Conservation (phyloP, 305 asterid genomes). For the Solanum hybrid region DNA sequence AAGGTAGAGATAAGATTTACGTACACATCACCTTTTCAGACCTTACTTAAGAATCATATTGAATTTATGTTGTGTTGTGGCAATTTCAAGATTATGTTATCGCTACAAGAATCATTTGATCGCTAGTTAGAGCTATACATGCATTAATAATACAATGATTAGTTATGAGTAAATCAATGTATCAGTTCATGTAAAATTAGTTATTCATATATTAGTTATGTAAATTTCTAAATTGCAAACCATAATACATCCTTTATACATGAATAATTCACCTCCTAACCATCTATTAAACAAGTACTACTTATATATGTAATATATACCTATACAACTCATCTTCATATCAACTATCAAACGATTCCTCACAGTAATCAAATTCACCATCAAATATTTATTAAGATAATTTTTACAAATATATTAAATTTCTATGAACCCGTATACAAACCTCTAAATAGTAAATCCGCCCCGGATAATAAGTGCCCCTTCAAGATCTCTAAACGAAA, state of each 20-base stretch:
- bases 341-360: accelerated
- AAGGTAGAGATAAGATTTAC: too few species aligned
- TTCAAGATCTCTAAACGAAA: not conserved
- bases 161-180: not conserved
- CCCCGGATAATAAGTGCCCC: not conserved
- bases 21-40: not conserved
- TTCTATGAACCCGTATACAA: not conserved
- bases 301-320: not conserved
- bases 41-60: too few species aligned
- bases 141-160: not conserved
- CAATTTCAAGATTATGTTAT: not conserved
- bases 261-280: not conserved
- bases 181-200: not conserved
- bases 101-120: not conserved
- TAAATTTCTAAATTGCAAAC: not conserved
- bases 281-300: not conserved
- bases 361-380: not conserved
- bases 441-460: not conserved
- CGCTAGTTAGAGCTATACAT: not conserved
- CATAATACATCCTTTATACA: not conserved
- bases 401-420: not conserved
- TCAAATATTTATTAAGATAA: not conserved
- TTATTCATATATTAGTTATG: too few species aligned
- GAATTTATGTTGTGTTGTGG: not conserved
- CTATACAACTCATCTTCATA: not conserved